Conservation (phyloP, 2,329 filamentous ascomycete species). For the Penicillium sp. region DNA sequence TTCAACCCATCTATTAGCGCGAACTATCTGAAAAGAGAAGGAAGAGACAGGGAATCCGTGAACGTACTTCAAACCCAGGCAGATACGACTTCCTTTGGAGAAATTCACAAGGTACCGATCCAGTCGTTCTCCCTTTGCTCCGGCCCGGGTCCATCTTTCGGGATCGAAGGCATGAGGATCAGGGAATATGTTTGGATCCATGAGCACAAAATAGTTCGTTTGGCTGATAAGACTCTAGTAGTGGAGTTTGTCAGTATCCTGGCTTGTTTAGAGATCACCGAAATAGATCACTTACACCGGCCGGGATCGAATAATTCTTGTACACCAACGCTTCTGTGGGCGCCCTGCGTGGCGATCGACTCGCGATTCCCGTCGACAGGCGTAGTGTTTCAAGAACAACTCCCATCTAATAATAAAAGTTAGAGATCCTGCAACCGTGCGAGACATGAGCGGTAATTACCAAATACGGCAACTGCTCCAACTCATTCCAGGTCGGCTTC, state of each 20-base stretch:
- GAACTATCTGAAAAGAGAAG: background rate
- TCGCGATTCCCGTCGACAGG: constrained; percentile 45
- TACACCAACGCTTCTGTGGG: constrained; percentile 35
- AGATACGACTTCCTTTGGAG: constrained; percentile 30
- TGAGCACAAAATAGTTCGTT: constrained; percentile 27
- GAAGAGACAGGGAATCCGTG: too few relatives aligned
- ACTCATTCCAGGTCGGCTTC: constrained; percentile 32
- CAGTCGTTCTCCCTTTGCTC: constrained; percentile 23
- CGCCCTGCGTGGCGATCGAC: constrained; percentile 34
- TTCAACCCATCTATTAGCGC: background rate
- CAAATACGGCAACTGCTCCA: constrained; percentile 49
- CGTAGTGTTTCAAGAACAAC: constrained; percentile 40
- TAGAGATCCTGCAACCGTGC: background rate
- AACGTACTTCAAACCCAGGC: constrained; percentile 34
- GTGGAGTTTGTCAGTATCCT: background rate
- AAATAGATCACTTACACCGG: constrained; percentile 26
- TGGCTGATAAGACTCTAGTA: constrained; percentile 27
- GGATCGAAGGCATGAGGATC: constrained; percentile 31
- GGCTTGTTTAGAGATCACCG: background rate
- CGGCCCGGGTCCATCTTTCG: constrained; percentile 31
- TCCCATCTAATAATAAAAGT: constrained; percentile 13
- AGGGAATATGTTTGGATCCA: constrained; percentile 30
- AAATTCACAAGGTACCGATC: constrained; percentile 33
- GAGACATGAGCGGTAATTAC: constrained; percentile 17
- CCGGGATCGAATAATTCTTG: constrained; percentile 37